These are phyloP conservation scores for Podaxis sp. DNA, from an alignment of 768 basidiomycete genomes.

Conservation along the genomic window DNA sequence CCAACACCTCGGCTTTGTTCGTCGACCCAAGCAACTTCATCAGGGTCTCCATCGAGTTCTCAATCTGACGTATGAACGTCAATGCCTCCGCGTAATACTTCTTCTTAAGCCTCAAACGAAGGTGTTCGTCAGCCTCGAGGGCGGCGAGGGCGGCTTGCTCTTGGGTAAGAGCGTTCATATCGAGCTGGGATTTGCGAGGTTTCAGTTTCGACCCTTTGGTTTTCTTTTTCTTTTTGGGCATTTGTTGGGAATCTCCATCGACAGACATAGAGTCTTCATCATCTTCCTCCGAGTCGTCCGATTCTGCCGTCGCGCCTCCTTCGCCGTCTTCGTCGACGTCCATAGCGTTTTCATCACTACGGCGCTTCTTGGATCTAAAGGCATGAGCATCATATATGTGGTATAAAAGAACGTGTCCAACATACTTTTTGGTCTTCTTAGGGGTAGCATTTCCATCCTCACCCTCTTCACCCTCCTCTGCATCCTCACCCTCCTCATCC, in stretches of 20 bases:
- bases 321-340: constrained; percentile 48
- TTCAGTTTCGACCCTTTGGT: constrained; percentile 48
- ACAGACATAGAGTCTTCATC: constrained; percentile 35
- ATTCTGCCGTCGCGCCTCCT: constrained; percentile 36
- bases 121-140: constrained; percentile 63
- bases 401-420: neutral
- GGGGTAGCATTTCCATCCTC: neutral
- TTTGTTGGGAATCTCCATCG: constrained; percentile 35
- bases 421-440: constrained; percentile 36
- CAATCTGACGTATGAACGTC: constrained; percentile 67
- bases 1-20: constrained; percentile 80
- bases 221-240: constrained; percentile 38
- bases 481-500: constrained; percentile 25
- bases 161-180: constrained; percentile 64
- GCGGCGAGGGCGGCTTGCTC: constrained; percentile 73
- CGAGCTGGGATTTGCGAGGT: constrained; percentile 67
- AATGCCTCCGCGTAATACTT: constrained; percentile 88
- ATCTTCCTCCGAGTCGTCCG: constrained; percentile 35
- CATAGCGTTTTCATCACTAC: constrained; percentile 47
- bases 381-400: constrained; percentile 3
- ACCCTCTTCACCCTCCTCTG: constrained; percentile 24
- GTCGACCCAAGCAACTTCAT: constrained; percentile 82
- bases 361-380: constrained; percentile 25
- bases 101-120: constrained; percentile 70
- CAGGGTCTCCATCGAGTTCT: constrained; percentile 67